A percentile compares a stretch with the other conserved stretches of the same genome.
These are phyloP conservation scores for Musa itinerans DNA, from an alignment of 176 grass and related monocot genomes.

Conservation along the genomic window DNA sequence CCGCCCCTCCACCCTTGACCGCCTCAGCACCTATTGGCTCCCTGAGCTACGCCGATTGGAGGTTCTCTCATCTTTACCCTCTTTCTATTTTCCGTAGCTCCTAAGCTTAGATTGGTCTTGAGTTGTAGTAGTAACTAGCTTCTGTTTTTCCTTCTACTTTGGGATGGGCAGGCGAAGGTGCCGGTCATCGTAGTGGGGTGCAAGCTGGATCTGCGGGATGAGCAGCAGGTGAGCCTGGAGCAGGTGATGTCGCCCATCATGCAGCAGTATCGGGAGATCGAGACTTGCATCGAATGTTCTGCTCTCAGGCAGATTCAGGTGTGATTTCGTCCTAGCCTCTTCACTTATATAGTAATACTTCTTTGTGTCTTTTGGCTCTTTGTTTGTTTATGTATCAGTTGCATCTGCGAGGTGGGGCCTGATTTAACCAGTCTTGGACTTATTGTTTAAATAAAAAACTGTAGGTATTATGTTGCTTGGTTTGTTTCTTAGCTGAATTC, in stretches of 20 bases:
- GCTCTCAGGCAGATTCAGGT: slow-evolving; percentile 97
- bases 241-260: slow-evolving; percentile 98
- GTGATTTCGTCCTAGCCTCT: not conserved
- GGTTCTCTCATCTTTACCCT: not conserved
- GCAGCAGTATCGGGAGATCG: slow-evolving; percentile 88
- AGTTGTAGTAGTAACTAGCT: no score
- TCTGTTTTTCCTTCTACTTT: not conserved
- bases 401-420: no score
- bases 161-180: slow-evolving; percentile 30
- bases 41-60: slow-evolving; percentile 83
- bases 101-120: not conserved
- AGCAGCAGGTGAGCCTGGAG: slow-evolving; percentile 82
- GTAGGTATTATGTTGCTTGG: no score
- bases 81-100: not conserved
- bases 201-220: slow-evolving; percentile 87
- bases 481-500: no score
- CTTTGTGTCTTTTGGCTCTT: not conserved
- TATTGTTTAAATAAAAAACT: no score
- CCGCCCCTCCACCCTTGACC: slow-evolving; percentile 63
- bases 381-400: no score
- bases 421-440: no score
- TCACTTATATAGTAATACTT: not conserved
- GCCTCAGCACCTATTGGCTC: slow-evolving; percentile 84
- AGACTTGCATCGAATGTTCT: slow-evolving; percentile 97
- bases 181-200: slow-evolving; percentile 83